phyloP scores from a whole-genome alignment of 2,329 filamentous ascomycete genomes.

The Diplodia mutila region DNA sequence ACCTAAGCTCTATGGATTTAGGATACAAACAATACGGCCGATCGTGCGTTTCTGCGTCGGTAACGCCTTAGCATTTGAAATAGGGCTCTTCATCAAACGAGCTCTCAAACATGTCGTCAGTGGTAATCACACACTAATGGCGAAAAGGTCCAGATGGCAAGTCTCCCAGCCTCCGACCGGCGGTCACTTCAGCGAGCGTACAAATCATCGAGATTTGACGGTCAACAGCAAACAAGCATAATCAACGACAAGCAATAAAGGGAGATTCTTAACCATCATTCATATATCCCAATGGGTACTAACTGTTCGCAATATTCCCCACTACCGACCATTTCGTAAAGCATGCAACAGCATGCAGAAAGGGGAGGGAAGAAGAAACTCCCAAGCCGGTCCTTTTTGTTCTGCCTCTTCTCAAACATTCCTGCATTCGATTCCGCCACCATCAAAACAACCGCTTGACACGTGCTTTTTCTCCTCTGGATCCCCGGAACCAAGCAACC shows the following conservation, averaged over 20 bases:
- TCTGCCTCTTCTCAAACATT: background rate
- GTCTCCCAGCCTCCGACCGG: background rate
- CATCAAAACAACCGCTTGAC: background rate
- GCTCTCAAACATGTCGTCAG: too few relatives aligned
- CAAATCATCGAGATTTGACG: background rate
- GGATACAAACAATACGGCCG: background rate
- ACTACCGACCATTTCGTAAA: background rate
- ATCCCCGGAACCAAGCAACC: background rate
- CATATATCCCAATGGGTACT: background rate
- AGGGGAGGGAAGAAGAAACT: background rate
- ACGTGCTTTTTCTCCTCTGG: background rate
- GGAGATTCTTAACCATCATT: conserved; percentile 6
- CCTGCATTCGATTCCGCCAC: background rate
- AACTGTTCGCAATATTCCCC: background rate
- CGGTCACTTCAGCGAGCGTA: background rate
- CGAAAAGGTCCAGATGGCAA: background rate
- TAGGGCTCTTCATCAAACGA: background rate
- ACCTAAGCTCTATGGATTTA: background rate
- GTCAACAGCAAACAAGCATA: background rate
- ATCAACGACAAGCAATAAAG: background rate
- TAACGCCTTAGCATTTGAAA: too few relatives aligned
- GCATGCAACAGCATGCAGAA: background rate
- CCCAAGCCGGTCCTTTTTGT: background rate
- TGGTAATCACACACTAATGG: too few relatives aligned
- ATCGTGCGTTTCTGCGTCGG: too few relatives aligned